phyloP scores from a whole-genome alignment of 345 rosid species.

The Salix exigua region DNA sequence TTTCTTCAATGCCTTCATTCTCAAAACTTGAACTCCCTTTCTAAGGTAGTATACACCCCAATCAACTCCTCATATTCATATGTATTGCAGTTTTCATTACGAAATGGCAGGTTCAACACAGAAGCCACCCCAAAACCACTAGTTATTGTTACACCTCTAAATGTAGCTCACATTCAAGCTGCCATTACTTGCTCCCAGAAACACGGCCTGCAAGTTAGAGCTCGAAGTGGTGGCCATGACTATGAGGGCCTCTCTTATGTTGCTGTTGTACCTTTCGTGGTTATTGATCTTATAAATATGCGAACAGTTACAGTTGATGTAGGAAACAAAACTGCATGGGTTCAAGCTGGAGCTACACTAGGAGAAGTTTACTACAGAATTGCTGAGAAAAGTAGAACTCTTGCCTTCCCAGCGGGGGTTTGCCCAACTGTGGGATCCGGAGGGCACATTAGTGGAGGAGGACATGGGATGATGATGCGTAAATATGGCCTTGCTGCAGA shows the following conservation, averaged over 20 bases:
- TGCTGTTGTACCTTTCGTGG: conserved; percentile 45
- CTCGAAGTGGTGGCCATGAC: background rate
- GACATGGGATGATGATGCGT: background rate
- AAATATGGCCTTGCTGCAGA: background rate
- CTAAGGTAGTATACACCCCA: conserved; percentile 9
- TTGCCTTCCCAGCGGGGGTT: conserved; percentile 14
- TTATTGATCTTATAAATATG: conserved; percentile 56
- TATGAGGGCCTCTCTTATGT: background rate
- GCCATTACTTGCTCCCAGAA: background rate
- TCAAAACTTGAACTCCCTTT: conserved; percentile 3
- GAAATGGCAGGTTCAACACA: conserved; percentile 12
- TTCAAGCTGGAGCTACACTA: conserved; percentile 59
- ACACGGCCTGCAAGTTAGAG: background rate
- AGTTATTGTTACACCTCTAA: conserved; percentile 9
- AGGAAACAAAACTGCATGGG: conserved; percentile 54
- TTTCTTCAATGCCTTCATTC: conserved; percentile 11
- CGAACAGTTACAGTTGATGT: conserved; percentile 45
- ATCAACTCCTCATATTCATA: conserved; percentile 6
- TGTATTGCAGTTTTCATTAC: background rate
- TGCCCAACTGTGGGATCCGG: background rate
- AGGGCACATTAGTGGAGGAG: background rate
- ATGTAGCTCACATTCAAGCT: conserved; percentile 5
- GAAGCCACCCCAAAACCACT: conserved; percentile 5
- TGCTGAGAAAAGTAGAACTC: conserved; percentile 43
- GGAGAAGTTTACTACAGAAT: conserved; percentile 62